Evolutionary conservation across 2,329 filamentous ascomycete species (phyloP).

Genomic region (Aspergillus fructus): DNA sequence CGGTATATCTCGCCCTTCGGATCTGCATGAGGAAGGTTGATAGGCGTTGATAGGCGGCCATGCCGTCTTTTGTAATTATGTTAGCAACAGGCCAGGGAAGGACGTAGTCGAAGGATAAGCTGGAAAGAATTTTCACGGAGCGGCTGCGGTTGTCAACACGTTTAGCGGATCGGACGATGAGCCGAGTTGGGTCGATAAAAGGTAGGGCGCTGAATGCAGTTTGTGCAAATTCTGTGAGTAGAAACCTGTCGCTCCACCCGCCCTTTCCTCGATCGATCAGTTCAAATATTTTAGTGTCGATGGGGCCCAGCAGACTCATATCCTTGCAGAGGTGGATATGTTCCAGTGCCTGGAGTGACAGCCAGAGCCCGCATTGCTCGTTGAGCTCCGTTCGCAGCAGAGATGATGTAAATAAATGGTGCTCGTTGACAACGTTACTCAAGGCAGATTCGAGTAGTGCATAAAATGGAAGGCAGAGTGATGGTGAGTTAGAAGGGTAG

Average conservation of each 20-base stretch:
- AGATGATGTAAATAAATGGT: constrained; percentile 68
- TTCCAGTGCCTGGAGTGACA: constrained; percentile 66
- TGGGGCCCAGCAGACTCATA: constrained; percentile 63
- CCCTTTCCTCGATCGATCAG: constrained; percentile 63
- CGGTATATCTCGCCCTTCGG: constrained; percentile 65
- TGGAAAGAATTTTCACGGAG: constrained; percentile 63
- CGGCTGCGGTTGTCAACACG: constrained; percentile 47
- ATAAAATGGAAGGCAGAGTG: constrained; percentile 46
- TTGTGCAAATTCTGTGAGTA: constrained; percentile 74
- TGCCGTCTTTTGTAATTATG: constrained; percentile 66
- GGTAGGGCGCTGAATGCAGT: constrained; percentile 61
- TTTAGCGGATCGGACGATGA: constrained; percentile 59
- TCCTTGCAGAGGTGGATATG: constrained; percentile 75
- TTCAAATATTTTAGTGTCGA: constrained; percentile 70
- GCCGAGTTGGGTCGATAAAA: constrained; percentile 58
- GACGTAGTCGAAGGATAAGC: constrained; percentile 66
- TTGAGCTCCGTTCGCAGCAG: constrained; percentile 68
- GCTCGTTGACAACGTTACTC: constrained; percentile 71
- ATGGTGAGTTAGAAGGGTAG: constrained; percentile 39
- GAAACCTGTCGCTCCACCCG: constrained; percentile 77
- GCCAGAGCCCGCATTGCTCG: constrained; percentile 65
- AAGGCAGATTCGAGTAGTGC: constrained; percentile 73
- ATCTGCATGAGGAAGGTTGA: constrained; percentile 78
- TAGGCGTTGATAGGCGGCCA: constrained; percentile 67
- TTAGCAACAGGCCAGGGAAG: constrained; percentile 68